Evolutionary conservation across 306 rosid genomes (phyloP).

Genomic region (Malus sylvestris): DNA sequence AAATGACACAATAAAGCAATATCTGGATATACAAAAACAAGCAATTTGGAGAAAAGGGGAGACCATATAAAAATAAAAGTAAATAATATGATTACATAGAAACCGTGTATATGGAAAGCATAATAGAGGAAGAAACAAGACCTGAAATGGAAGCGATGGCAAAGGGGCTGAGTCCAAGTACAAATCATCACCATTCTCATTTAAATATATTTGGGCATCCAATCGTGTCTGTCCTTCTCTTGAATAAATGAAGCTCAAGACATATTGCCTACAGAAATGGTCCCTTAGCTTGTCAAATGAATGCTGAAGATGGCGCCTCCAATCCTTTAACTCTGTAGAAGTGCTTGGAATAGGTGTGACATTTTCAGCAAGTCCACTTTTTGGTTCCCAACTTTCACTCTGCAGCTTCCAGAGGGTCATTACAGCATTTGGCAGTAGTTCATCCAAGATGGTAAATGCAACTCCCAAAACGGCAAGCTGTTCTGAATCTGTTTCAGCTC

Average conservation of each 20-base stretch:
- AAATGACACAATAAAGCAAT: neutral
- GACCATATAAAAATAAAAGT: neutral
- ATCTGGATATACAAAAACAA: neutral
- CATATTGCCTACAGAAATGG: constrained; percentile 89
- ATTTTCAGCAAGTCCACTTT: constrained; percentile 41
- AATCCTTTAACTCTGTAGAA: constrained; percentile 68
- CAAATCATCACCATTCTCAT: constrained; percentile 53
- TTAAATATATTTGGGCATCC: constrained; percentile 74
- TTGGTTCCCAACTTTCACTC: constrained; percentile 46
- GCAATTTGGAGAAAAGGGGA: neutral
- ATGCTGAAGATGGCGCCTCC: constrained; percentile 92
- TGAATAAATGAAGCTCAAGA: constrained; percentile 84
- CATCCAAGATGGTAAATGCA: constrained; percentile 85
- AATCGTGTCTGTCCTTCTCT: constrained; percentile 88
- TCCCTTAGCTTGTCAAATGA: constrained; percentile 92
- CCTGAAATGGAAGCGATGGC: constrained; percentile 99
- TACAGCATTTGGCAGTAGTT: constrained; percentile 72
- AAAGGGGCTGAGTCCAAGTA: constrained; percentile 56
- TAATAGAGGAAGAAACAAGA: constrained; percentile 23
- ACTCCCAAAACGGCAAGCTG: constrained; percentile 83
- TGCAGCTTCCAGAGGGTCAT: constrained; percentile 60
- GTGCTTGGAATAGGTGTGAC: constrained; percentile 39
- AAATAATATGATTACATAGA: neutral
- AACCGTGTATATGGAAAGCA: neutral
- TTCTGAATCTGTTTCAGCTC: constrained; percentile 95